phyloP scores from a whole-genome alignment of 2,329 filamentous ascomycete genomes.

The Curvularia sp. region DNA sequence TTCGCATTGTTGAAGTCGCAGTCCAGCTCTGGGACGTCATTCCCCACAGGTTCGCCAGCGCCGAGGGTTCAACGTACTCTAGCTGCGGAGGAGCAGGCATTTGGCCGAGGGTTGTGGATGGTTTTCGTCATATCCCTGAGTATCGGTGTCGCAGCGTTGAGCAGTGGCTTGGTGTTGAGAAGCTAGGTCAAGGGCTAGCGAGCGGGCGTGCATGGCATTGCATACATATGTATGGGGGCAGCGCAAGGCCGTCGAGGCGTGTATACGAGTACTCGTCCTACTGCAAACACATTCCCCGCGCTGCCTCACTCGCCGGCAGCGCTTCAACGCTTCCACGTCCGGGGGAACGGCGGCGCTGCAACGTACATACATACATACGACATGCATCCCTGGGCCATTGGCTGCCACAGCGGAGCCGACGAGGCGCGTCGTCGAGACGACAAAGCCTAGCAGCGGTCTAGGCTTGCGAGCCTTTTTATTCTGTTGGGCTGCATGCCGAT shows the following conservation, averaged over 20 bases:
- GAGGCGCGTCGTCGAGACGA: constrained; percentile 5
- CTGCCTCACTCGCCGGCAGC: background rate
- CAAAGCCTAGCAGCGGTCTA: constrained; percentile 20
- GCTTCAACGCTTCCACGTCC: background rate
- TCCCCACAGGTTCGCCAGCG: constrained; percentile 24
- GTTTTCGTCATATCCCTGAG: constrained; percentile 23
- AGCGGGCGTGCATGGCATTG: constrained; percentile 4
- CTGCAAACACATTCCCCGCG: background rate
- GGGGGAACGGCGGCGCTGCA: constrained; percentile 1
- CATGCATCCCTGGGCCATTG: constrained; percentile 4
- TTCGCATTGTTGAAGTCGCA: constrained; percentile 5
- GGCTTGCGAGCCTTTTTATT: constrained; percentile 15
- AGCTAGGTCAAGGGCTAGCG: constrained; percentile 26
- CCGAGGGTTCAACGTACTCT: constrained; percentile 10
- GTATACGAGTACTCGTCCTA: too few relatives aligned
- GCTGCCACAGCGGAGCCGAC: background rate
- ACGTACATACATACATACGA: background rate
- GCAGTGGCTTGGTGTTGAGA: constrained; percentile 35
- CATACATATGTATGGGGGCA: background rate
- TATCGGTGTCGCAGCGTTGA: constrained; percentile 14
- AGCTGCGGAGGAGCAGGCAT: constrained; percentile 24
- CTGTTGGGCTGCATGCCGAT: constrained; percentile 32
- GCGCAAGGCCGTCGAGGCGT: background rate
- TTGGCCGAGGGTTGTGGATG: constrained; percentile 12
- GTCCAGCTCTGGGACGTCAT: constrained; percentile 7